These are phyloP conservation scores for Sphagnum fallax DNA, from an alignment of 228 moss, liverwort and hornwort genomes.

Conservation along the genomic window DNA sequence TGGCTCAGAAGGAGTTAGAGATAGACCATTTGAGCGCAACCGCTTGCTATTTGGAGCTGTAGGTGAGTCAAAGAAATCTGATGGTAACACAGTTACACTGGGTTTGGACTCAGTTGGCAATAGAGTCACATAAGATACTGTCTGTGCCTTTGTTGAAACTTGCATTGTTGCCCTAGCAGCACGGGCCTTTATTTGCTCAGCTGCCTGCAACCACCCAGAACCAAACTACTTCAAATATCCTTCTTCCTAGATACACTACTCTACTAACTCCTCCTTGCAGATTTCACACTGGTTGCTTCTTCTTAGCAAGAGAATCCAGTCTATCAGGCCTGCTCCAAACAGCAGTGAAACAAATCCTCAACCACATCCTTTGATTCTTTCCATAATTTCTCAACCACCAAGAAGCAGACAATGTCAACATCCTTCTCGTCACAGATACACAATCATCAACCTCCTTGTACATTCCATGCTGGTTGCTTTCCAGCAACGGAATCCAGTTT, in stretches of 20 bases:
- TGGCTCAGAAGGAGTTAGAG: not conserved
- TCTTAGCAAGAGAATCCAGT: not conserved
- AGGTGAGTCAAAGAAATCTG: slow-evolving; percentile 47
- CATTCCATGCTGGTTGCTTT: too few relatives aligned
- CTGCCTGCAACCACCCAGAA: slow-evolving; percentile 2
- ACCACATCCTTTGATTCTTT: not conserved
- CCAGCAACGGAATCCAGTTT: too few relatives aligned
- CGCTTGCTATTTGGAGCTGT: slow-evolving; percentile 41
- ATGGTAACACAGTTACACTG: slow-evolving; percentile 25
- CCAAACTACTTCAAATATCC: not conserved
- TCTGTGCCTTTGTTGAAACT: slow-evolving; percentile 1
- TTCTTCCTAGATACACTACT: not conserved
- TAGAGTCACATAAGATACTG: not conserved
- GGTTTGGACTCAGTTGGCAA: slow-evolving; percentile 14
- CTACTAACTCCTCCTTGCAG: not conserved
- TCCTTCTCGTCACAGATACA: too few relatives aligned
- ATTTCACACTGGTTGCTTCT: too few relatives aligned
- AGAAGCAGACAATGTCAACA: not conserved
- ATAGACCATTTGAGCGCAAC: slow-evolving; percentile 32
- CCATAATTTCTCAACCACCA: not conserved
- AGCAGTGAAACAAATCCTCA: not conserved
- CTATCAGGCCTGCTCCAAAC: not conserved
- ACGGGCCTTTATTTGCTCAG: slow-evolving; percentile 10
- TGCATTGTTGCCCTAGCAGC: slow-evolving; percentile 2
- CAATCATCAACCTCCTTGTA: too few relatives aligned